Evolutionary conservation across 1,284 basidiomycete genomes (phyloP).

Genomic region (Melampsora occidentalis): DNA sequence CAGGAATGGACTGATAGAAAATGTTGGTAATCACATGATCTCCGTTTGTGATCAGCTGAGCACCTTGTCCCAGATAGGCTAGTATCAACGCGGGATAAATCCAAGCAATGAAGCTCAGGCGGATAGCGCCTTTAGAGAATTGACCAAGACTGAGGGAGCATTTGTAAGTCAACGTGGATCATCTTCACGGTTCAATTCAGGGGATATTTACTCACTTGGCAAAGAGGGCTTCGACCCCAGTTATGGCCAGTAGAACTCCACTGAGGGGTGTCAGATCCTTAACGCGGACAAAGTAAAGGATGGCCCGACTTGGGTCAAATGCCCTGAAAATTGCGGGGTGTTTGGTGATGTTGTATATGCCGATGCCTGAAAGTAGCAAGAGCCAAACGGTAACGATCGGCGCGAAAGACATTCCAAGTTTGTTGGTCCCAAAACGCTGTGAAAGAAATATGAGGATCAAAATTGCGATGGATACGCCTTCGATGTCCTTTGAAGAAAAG

Average conservation of each 20-base stretch:
- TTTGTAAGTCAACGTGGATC: too few relatives aligned
- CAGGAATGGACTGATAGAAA: constrained; percentile 67
- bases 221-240: constrained; percentile 68
- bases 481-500: constrained; percentile 57
- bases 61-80: constrained; percentile 69
- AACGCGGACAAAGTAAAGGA: constrained; percentile 67
- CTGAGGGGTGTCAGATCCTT: constrained; percentile 63
- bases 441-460: constrained; percentile 62
- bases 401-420: constrained; percentile 61
- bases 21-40: constrained; percentile 60
- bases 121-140: constrained; percentile 50
- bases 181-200: too few relatives aligned
- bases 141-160: constrained; percentile 30
- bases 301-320: constrained; percentile 65
- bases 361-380: constrained; percentile 59
- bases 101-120: constrained; percentile 59
- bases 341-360: constrained; percentile 62
- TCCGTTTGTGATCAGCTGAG: constrained; percentile 61
- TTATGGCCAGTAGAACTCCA: constrained; percentile 65
- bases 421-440: constrained; percentile 63
- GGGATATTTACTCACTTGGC: constrained; percentile 58
- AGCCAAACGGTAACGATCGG: constrained; percentile 65
- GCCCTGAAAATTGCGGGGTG: constrained; percentile 66
- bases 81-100: constrained; percentile 66
- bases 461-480: constrained; percentile 64